Evolutionary conservation across 768 basidiomycete genomes (phyloP), one percentile per base, ranked within the genome.

Genomic region (Mycena vulgaris): DNA sequence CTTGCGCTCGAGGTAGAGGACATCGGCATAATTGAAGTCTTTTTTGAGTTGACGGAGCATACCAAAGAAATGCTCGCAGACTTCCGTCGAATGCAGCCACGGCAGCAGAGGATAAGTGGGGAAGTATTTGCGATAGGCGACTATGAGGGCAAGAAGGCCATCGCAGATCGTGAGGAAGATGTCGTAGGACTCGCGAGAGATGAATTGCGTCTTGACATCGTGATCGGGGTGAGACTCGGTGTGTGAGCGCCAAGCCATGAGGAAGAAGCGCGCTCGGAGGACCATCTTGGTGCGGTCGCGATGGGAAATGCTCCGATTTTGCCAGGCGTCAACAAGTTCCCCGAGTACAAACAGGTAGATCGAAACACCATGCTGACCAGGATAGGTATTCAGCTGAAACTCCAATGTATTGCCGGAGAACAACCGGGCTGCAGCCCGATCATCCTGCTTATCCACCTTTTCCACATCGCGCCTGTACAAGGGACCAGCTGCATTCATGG

Each of bases 391-490:
- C 5, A 56, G 56, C 6, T 77, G 40, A 14, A 59, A 77, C 25
- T 78, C 28, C 8, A 84, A 72, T 0, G 75, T 72, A 0, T 51
- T 68, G 3, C 78, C 76, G 10, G 80, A 81, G 64, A 82, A 82
- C 0, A 83, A 70, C 0, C 80, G 75, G 6, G 78, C 69, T 0
- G 82, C 82, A 0, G 81, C 83, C 42, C 70, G 74, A 69, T 84
- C 83, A 65, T 83, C 83, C 74, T 83, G 83, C 14, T 76, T 51
- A 58, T 84, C 81, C 0, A 80, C 45, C 47, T 79, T 78, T 25
- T 77, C 74, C 14, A 83, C 77, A 63, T 83, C 82, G 0, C 78
- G 77, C 5, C 33, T 39, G 59, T 75, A 81, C 0, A 83, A 58
- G 0, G 83, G 79, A 8, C 74, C 68, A 0, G 53, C 64, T 0